Base-by-base conservation (phyloP, 2,329 filamentous ascomycete genomes). In the Colletotrichum sp. region DNA sequence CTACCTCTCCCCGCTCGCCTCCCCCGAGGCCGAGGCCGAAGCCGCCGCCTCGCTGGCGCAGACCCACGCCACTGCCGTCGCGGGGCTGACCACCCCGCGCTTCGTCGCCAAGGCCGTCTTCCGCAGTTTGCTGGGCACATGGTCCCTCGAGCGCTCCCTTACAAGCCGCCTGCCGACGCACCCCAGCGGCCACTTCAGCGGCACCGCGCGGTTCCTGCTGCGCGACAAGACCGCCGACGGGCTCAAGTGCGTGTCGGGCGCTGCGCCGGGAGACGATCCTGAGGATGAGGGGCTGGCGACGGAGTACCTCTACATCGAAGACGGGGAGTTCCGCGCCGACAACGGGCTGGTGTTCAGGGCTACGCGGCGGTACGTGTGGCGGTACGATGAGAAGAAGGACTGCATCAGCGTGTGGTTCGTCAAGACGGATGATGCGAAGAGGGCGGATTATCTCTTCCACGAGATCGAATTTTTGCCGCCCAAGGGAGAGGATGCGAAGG, bases 371-470 rank as follows among this genome's bases (percentile, higher is more conserved):
- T 96, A 96, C 79, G 88, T 95, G 2, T 96, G 94, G 87, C 90
- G 94, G 0, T 96, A 95, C 79, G 87, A 91, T 60, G 92, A 93
- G 77, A 79, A 73, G 12, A 85, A 81, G 2, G 93, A 95, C 79
- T 83, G 82, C 32, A 85, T 96, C 26, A 94, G 91, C 75, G 92
- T 94, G 2, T 96, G 94, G 94, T 96, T 96, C 79, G 92, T 92
- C 52, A 92, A 92, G 77, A 87, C 90, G 1, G 90, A 93, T 18
- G 92, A 95, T 78, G 83, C 87, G 18, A 86, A 87, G 71, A 88
- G 88, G 16, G 92, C 93, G 0, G 94, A 95, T 81, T 94, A 95
- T 77, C 85, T 96, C 24, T 96, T 96, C 83, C 94, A 96, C 79
- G 90, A 93, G 77, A 85, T 96, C n/a, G 89, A 93, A 73, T 94